phyloP scores from a whole-genome alignment of 1,284 basidiomycete species.

The Cutaneotrichosporon dermatis region DNA sequence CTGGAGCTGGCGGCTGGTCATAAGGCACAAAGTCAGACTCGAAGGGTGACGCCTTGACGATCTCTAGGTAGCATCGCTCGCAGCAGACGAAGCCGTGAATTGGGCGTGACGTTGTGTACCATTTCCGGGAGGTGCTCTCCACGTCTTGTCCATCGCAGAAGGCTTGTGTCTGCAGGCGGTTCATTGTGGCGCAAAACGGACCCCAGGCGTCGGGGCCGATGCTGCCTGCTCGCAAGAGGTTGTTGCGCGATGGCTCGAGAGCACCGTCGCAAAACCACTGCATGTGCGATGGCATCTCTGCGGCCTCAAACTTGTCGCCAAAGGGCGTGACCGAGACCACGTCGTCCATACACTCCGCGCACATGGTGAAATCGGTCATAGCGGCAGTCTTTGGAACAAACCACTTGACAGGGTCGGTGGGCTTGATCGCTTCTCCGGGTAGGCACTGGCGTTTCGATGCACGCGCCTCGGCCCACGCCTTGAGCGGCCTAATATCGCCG shows the following conservation, averaged over 20 bases:
- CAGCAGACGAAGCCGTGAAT: neutral
- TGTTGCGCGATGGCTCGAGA: neutral
- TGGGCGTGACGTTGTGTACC: neutral
- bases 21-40: neutral
- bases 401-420: neutral
- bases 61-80: slow-evolving; percentile 1
- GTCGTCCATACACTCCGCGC: slow-evolving; percentile 3
- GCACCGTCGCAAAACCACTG: neutral
- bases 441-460: neutral
- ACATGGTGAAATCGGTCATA: neutral
- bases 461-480: neutral
- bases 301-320: neutral
- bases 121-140: neutral
- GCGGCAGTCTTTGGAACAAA: neutral
- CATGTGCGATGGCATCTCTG: neutral
- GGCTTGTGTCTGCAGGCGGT: neutral
- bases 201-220: neutral
- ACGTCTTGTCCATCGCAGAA: neutral
- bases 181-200: neutral
- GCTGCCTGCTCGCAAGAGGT: neutral
- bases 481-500: neutral
- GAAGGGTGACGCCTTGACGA: neutral
- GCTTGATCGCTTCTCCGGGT: neutral
- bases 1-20: neutral
- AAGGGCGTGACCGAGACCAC: neutral